phyloP scores from a whole-genome alignment of 1,284 basidiomycete species.

The Ganoderma resinaceum region DNA sequence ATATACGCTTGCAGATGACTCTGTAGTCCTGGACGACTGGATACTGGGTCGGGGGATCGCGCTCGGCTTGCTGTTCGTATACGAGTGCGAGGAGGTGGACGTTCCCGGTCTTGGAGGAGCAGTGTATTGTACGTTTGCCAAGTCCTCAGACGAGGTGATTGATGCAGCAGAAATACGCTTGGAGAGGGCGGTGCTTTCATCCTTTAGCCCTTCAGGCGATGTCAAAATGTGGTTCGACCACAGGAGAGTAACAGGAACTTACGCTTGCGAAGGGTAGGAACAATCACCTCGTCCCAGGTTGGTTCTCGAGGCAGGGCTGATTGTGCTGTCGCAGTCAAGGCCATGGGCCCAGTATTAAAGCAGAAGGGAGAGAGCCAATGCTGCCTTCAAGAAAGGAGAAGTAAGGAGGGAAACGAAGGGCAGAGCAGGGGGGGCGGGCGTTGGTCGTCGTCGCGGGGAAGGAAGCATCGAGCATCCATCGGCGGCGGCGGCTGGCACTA shows the following conservation, averaged over 20 bases:
- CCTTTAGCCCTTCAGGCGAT: constrained; percentile 67
- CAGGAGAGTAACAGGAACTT: constrained; percentile 34
- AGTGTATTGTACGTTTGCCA: constrained; percentile 32
- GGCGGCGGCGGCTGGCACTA: constrained; percentile 16
- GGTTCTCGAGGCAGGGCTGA: constrained; percentile 58
- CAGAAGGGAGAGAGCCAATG: constrained; percentile 26
- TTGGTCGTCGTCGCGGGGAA: constrained; percentile 28
- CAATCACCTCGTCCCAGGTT: constrained; percentile 75
- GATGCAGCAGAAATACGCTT: constrained; percentile 78
- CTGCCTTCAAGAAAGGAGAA: constrained; percentile 31
- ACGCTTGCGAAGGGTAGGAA: constrained; percentile 76
- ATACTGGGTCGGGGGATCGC: constrained; percentile 57
- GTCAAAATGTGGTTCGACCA: constrained; percentile 1
- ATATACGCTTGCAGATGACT: constrained; percentile 28
- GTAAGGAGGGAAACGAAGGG: constrained; percentile 35
- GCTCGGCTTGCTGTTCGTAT: constrained; percentile 43
- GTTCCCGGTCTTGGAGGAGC: constrained; percentile 28
- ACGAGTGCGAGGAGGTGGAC: constrained; percentile 33
- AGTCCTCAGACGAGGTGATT: constrained; percentile 57
- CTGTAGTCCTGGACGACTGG: constrained; percentile 41
- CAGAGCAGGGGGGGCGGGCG: constrained; percentile 30
- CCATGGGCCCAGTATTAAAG: constrained; percentile 37
- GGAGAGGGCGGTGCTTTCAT: constrained; percentile 73
- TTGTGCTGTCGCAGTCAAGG: constrained; percentile 51
- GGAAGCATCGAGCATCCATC: constrained; percentile 25